A percentile compares a stretch with the other conserved stretches of the same genome.
Evolutionary conservation across 1,139 yeast genomes (phyloP).

Genomic region (Groenewaldozyma auringiensis): DNA sequence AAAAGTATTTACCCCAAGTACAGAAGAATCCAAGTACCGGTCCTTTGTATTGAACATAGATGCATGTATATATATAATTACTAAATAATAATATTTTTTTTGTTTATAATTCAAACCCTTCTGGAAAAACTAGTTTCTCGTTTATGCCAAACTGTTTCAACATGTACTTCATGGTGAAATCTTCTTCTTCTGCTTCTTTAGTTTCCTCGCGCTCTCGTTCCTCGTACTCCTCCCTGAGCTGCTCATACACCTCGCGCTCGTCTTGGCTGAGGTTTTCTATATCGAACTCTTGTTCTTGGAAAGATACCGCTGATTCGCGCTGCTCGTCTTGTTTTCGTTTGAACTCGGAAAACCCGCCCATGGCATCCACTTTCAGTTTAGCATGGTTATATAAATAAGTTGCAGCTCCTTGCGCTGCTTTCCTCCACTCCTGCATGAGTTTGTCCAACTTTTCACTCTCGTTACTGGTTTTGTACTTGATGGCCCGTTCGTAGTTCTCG

Average conservation of each 20-base stretch:
- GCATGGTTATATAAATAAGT: constrained; percentile 38
- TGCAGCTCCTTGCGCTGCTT: constrained; percentile 38
- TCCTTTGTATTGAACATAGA: not conserved
- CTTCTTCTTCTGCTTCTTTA: constrained; percentile 22
- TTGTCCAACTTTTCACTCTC: constrained; percentile 23
- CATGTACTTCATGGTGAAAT: constrained; percentile 39
- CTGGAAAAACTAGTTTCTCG: constrained; percentile 34
- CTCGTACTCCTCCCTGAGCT: constrained; percentile 20
- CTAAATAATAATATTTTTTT: not conserved
- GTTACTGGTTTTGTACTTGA: constrained; percentile 26
- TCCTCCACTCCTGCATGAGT: constrained; percentile 39
- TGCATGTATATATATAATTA: not conserved
- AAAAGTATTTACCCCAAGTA: constrained; percentile 1
- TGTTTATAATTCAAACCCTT: not conserved
- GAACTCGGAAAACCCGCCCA: constrained; percentile 42
- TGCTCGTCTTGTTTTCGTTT: constrained; percentile 31
- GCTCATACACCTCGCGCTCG: constrained; percentile 22
- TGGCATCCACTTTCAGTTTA: constrained; percentile 32
- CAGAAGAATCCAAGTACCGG: not conserved
- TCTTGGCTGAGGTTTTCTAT: constrained; percentile 29
- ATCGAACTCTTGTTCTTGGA: constrained; percentile 26
- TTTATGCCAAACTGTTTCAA: constrained; percentile 37
- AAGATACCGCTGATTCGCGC: constrained; percentile 14
- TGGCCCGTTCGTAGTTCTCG: constrained; percentile 32
- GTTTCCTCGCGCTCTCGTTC: constrained; percentile 13